Conservation (phyloP, 2,329 filamentous ascomycete species). For the Scytalidium sp. region DNA sequence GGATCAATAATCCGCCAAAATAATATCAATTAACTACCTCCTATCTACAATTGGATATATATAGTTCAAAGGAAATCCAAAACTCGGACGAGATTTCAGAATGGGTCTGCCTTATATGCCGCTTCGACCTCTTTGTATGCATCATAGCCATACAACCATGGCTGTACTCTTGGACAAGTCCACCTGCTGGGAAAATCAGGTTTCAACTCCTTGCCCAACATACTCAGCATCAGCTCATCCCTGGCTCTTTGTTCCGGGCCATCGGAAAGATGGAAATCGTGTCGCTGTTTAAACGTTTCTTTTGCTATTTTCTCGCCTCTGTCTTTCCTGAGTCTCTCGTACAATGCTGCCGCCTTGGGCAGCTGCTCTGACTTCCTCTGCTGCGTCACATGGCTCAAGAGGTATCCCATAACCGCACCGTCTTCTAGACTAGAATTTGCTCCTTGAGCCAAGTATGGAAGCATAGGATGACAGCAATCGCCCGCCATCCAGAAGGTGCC, state of each 20-base stretch:
- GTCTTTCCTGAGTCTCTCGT: slow-evolving; percentile 44
- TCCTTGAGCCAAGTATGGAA: slow-evolving; percentile 62
- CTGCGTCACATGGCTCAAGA: slow-evolving; percentile 49
- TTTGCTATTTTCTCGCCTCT: slow-evolving; percentile 52
- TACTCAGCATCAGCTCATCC: slow-evolving; percentile 54
- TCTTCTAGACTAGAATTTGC: slow-evolving; percentile 68
- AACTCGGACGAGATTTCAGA: slow-evolving; percentile 5
- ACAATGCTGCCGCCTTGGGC: slow-evolving; percentile 39
- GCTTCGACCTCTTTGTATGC: slow-evolving; percentile 52
- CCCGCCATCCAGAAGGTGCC: slow-evolving; percentile 36
- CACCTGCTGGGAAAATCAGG: slow-evolving; percentile 61
- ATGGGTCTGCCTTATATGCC: slow-evolving; percentile 18
- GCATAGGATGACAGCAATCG: slow-evolving; percentile 62
- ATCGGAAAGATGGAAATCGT: slow-evolving; percentile 50
- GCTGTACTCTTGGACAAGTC: slow-evolving; percentile 60
- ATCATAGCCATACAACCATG: slow-evolving; percentile 65
- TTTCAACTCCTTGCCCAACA: slow-evolving; percentile 48
- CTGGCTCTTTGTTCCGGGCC: slow-evolving; percentile 55
- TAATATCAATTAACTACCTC: neutral
- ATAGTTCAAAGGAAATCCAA: neutral
- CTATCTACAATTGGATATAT: neutral
- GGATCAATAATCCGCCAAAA: slow-evolving; percentile 43
- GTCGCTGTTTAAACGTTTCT: slow-evolving; percentile 58
- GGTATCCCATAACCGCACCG: slow-evolving; percentile 58
- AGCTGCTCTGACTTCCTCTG: slow-evolving; percentile 40